Base-by-base conservation (phyloP, 768 basidiomycete genomes). In the Zangia roseola region DNA sequence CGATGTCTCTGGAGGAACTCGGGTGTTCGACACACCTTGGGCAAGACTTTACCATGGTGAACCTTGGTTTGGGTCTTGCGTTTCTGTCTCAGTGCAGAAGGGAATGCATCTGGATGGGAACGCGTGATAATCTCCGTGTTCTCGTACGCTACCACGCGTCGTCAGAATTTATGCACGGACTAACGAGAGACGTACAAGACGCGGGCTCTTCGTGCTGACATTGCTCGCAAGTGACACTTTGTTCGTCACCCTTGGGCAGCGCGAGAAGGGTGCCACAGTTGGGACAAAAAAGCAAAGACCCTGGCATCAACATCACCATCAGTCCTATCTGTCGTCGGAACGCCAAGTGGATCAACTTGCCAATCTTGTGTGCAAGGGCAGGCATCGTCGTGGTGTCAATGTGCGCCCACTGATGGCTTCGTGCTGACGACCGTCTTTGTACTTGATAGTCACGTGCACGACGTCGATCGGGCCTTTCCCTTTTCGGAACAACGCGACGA, bases 91-190 rank as follows among this genome's bases (percentile, higher is more conserved):
- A 98, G 69, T 0, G 85, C 79, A 23, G 91, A 94, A 0, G 97
- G 95, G 67, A 98, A 97, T 4, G 97, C 95, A 47, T 94, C 91
- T 0, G 93, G 89, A 54, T 93, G 89, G 8, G 94, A 97, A 21
- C 82, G 84, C 0, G 97, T 98, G 44, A 84, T 83, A 41, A 94
- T 92, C 55, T 88, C 82, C 24, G 86, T 86, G 68, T 92, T 89
- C 58, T 97, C 94, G 65, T 95, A 98, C 4, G 92, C 94, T 97
- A 57, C 5, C 14, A 37, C 10, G 26, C 28, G 19, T 10, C n/a
- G 28, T 48, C 40, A 31, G 30, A 31, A 14, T 14, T 10, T 14
- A 2, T 13, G 13, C n/a, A 34, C 10, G 24, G 33, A 23, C 13
- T n/a, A 25, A 47, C 40, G 20, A 17, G 13, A 20, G 31, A 83